A percentile compares a stretch with the other conserved stretches of the same genome.
phyloP scores from a whole-genome alignment of 441 rosid genomes.

The Corymbia calophylla region DNA sequence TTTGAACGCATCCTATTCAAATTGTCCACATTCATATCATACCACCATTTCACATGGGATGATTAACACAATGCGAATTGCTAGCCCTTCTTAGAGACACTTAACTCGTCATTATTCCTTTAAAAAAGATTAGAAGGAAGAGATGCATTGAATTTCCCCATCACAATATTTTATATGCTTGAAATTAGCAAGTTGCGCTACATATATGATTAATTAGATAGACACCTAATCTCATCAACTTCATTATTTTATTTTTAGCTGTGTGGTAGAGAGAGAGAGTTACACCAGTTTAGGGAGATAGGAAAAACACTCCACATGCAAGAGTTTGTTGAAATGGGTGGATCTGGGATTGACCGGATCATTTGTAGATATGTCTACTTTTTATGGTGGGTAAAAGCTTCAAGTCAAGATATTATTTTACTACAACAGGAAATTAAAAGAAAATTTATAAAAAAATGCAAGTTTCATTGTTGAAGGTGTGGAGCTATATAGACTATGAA shows the following conservation, averaged over 20 bases:
- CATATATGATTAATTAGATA: background rate
- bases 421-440: background rate
- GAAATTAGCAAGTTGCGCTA: background rate
- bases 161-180: background rate
- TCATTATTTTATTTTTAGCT: background rate
- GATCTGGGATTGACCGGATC: background rate
- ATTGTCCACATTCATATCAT: background rate
- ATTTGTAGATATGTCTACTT: background rate
- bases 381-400: background rate
- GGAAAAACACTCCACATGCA: background rate
- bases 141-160: background rate
- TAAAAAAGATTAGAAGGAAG: background rate
- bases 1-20: fast-evolving
- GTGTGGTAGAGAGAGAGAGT: background rate
- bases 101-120: background rate
- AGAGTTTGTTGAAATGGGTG: background rate
- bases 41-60: fast-evolving
- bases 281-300: background rate
- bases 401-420: background rate
- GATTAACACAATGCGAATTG: background rate
- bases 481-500: background rate
- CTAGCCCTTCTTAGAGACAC: background rate
- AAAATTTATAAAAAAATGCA: background rate
- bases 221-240: background rate
- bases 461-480: background rate